phyloP scores from a whole-genome alignment of 495 filamentous ascomycete species.

The Podospora tetraspora region DNA sequence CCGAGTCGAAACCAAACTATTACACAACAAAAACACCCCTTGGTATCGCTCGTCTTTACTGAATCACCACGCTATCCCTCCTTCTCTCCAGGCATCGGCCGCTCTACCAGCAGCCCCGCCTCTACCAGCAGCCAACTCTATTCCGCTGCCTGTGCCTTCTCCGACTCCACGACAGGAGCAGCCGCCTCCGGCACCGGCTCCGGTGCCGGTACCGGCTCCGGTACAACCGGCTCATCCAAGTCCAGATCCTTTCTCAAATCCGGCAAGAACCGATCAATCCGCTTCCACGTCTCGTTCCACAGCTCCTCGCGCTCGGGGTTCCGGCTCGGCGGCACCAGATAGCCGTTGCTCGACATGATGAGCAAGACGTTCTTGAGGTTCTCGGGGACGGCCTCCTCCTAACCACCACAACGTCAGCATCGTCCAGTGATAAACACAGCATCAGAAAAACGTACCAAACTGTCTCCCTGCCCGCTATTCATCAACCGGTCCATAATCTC shows the following conservation, averaged over 20 bases:
- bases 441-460: slow-evolving; percentile 56
- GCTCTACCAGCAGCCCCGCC: not conserved
- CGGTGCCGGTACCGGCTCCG: not conserved
- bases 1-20: not conserved
- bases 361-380: slow-evolving; percentile 93
- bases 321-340: slow-evolving; percentile 67
- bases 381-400: slow-evolving; percentile 95
- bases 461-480: slow-evolving; percentile 92
- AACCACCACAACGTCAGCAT: slow-evolving; percentile 18
- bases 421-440: not conserved
- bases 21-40: not conserved
- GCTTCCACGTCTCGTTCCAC: slow-evolving; percentile 79
- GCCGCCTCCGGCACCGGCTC: not conserved
- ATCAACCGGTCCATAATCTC: slow-evolving; percentile 94
- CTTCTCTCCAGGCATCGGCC: not conserved
- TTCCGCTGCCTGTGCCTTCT: not conserved
- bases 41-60: not conserved
- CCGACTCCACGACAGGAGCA: not conserved
- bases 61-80: not conserved
- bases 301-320: slow-evolving; percentile 54
- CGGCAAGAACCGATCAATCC: slow-evolving; percentile 85
- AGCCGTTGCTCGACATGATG: slow-evolving; percentile 89
- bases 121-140: not conserved
- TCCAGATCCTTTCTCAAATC: slow-evolving; percentile 54
- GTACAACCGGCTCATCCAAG: slow-evolving; percentile 32